phyloP scores from a whole-genome alignment of 1,284 basidiomycete genomes.

The Chiua sp. region DNA sequence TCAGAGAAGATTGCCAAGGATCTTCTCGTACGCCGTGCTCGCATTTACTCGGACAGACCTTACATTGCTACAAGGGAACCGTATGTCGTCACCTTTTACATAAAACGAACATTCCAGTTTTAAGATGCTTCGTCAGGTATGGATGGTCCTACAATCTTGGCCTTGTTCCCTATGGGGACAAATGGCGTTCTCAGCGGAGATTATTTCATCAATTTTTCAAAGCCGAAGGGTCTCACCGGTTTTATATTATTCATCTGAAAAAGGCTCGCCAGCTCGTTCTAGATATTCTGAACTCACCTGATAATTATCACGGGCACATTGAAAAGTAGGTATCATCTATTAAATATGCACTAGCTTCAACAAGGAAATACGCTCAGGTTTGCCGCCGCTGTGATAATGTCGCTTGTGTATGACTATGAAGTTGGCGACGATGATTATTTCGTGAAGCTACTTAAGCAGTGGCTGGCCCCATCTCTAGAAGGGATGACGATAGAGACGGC shows the following conservation, averaged over 20 bases:
- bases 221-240: constrained; percentile 17
- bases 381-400: constrained; percentile 29
- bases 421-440: constrained; percentile 22
- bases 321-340: constrained; percentile 10
- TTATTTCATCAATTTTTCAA: constrained; percentile 36
- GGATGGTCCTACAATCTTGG: constrained; percentile 29
- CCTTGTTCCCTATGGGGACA: constrained; percentile 22
- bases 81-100: constrained; percentile 16
- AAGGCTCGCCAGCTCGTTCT: constrained; percentile 25
- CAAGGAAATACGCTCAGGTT: constrained; percentile 11
- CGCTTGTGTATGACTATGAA: constrained; percentile 32
- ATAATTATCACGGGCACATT: constrained; percentile 22
- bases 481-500: constrained; percentile 27
- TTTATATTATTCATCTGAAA: constrained; percentile 23
- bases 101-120: too few species aligned
- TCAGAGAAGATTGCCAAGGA: constrained; percentile 28
- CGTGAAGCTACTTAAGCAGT: constrained; percentile 23
- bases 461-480: constrained; percentile 12
- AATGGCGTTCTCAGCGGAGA: constrained; percentile 30
- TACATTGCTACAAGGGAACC: constrained; percentile 26
- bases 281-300: constrained; percentile 23
- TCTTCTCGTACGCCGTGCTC: constrained; percentile 28
- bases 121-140: constrained; percentile 33
- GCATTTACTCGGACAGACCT: constrained; percentile 34
- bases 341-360: neutral